These are phyloP conservation scores for Lyophyllum atratum DNA, from an alignment of 768 basidiomycete genomes.

Conservation along the genomic window DNA sequence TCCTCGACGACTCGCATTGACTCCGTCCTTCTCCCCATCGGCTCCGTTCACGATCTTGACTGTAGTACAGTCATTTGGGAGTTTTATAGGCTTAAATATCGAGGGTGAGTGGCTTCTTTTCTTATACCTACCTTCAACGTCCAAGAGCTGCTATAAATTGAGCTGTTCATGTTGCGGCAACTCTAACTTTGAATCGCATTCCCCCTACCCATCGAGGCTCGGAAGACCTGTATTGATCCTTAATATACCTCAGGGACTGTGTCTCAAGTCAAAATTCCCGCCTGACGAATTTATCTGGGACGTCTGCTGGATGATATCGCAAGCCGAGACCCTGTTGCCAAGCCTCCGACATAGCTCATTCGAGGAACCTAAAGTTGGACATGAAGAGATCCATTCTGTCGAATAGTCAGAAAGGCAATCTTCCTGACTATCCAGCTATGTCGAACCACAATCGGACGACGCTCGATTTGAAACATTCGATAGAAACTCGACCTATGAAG, in stretches of 20 bases:
- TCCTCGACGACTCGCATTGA: not conserved
- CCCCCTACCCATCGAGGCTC: not conserved
- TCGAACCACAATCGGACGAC: not conserved
- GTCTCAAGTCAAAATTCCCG: not conserved
- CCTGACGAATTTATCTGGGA: not conserved
- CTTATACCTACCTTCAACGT: not conserved
- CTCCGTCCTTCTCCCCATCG: not conserved
- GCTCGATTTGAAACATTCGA: not conserved
- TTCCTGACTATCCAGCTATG: not conserved
- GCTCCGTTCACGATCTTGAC: not conserved
- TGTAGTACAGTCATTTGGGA: not conserved
- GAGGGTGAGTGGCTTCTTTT: not conserved
- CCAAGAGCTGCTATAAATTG: not conserved
- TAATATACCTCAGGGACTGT: not conserved
- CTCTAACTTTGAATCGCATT: not conserved
- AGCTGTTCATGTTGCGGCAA: not conserved
- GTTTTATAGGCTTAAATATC: conserved; percentile 5
- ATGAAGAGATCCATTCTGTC: conserved; percentile 7
- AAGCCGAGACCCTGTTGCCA: not conserved
- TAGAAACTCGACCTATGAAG: not conserved
- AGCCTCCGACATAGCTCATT: conserved; percentile 1
- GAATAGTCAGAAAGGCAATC: conserved; percentile 8
- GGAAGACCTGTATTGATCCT: not conserved
- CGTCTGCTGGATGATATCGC: not conserved
- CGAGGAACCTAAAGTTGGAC: not conserved